These are phyloP conservation scores for Globisporangium solare DNA, from an alignment of 352 stramenopile species.

Conservation along the genomic window DNA sequence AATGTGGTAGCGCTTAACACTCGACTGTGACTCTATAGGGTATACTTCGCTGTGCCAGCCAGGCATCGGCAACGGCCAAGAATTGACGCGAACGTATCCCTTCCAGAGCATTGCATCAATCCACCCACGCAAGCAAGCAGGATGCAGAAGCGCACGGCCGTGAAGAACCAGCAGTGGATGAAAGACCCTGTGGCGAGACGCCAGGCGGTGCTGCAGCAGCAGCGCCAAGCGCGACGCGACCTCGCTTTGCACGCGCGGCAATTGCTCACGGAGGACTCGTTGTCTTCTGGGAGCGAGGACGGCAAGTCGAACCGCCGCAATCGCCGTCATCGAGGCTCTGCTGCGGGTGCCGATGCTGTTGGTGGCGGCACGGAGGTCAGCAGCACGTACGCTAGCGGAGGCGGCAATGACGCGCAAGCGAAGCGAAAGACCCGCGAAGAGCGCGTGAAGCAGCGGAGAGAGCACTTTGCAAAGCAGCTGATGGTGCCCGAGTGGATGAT, in stretches of 20 bases:
- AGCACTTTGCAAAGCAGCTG: constrained; percentile 80
- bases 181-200: constrained; percentile 54
- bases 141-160: constrained; percentile 35
- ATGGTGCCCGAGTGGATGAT: constrained; percentile 90
- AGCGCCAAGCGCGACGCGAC: constrained; percentile 72
- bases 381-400: constrained; percentile 5
- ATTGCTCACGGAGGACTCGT: constrained; percentile 34
- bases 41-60: too few species aligned
- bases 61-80: too few species aligned
- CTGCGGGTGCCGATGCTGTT: not conserved
- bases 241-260: constrained; percentile 73
- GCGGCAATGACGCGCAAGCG: constrained; percentile 33
- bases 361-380: constrained; percentile 25
- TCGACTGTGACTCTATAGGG: too few species aligned
- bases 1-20: too few species aligned
- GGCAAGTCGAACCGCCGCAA: constrained; percentile 7
- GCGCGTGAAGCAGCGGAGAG: constrained; percentile 59
- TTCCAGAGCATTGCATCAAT: too few species aligned
- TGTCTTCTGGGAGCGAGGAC: constrained; percentile 21
- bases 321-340: not conserved
- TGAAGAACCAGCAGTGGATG: constrained; percentile 70
- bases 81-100: too few species aligned
- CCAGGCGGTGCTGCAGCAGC: constrained; percentile 50
- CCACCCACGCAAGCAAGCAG: not conserved
- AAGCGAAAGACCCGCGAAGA: constrained; percentile 76